phyloP scores from a whole-genome alignment of 106 monocot genomes.

The Dendrobium nobile region DNA sequence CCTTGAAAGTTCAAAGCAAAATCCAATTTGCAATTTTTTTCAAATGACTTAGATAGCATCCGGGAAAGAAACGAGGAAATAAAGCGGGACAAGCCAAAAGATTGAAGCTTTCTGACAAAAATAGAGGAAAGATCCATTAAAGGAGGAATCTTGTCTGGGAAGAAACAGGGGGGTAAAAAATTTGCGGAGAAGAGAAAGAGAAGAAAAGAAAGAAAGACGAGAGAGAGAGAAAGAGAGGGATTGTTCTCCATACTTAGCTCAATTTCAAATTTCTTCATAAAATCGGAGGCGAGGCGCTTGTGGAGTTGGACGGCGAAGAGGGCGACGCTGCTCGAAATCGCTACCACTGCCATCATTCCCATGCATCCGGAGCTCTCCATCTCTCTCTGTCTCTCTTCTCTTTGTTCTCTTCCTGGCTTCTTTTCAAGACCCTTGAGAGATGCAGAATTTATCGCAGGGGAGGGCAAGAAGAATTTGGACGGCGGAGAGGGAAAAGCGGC shows the following conservation, averaged over 20 bases:
- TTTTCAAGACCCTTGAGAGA: too few species aligned
- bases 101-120: not conserved
- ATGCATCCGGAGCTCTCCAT: conserved; percentile 31
- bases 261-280: conserved; percentile 24
- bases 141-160: not conserved
- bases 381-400: not conserved
- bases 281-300: conserved; percentile 27
- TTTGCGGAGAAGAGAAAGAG: not conserved
- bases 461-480: not conserved
- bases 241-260: conserved; percentile 16
- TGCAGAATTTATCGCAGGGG: not conserved
- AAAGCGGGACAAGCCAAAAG: not conserved
- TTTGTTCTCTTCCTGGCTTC: not conserved
- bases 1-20: not conserved
- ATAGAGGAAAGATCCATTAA: not conserved
- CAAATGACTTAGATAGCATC: not conserved
- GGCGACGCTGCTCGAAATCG: conserved; percentile 28
- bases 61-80: not conserved
- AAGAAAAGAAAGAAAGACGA: not conserved
- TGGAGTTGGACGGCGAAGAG: conserved; percentile 24
- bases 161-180: not conserved
- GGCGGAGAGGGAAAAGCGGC: too few species aligned
- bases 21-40: not conserved
- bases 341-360: conserved; percentile 37
- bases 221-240: not conserved